Conservation (phyloP, 768 basidiomycete genomes). For the Suillus clintonianus region DNA sequence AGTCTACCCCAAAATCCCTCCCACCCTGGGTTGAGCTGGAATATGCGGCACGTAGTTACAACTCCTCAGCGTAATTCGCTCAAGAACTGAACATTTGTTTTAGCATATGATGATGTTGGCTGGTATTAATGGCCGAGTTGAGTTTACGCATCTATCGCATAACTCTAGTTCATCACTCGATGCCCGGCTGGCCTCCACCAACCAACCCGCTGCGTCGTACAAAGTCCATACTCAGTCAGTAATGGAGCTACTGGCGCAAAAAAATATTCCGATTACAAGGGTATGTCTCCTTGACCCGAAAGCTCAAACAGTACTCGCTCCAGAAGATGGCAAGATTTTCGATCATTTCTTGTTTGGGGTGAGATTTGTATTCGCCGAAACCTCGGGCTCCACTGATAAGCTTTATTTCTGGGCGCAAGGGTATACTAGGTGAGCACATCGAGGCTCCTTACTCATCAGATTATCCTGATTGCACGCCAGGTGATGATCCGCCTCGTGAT, state of each 20-base stretch:
- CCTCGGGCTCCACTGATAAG: not conserved
- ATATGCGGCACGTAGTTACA: constrained; percentile 62
- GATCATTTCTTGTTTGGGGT: constrained; percentile 92
- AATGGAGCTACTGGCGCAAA: constrained; percentile 15
- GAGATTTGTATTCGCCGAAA: constrained; percentile 24
- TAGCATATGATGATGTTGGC: constrained; percentile 87
- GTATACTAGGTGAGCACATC: constrained; percentile 53
- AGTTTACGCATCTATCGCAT: constrained; percentile 87
- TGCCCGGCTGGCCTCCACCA: constrained; percentile 17
- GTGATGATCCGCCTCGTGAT: constrained; percentile 95
- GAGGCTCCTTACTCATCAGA: not conserved
- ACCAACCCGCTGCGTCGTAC: constrained; percentile 12
- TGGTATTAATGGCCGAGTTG: constrained; percentile 60
- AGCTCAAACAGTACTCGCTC: constrained; percentile 66
- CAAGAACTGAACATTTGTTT: not conserved
- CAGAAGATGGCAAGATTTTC: constrained; percentile 81
- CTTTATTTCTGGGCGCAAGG: constrained; percentile 37
- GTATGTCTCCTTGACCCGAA: constrained; percentile 96
- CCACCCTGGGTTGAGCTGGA: constrained; percentile 94
- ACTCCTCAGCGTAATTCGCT: constrained; percentile 1
- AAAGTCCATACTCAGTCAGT: constrained; percentile 24
- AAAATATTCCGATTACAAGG: constrained; percentile 45
- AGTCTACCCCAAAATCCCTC: constrained; percentile 64
- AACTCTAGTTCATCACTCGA: constrained; percentile 60
- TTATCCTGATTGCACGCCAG: constrained; percentile 37